phyloP scores from a whole-genome alignment of 139 green algal genomes.

The Pleodorina starrii region DNA sequence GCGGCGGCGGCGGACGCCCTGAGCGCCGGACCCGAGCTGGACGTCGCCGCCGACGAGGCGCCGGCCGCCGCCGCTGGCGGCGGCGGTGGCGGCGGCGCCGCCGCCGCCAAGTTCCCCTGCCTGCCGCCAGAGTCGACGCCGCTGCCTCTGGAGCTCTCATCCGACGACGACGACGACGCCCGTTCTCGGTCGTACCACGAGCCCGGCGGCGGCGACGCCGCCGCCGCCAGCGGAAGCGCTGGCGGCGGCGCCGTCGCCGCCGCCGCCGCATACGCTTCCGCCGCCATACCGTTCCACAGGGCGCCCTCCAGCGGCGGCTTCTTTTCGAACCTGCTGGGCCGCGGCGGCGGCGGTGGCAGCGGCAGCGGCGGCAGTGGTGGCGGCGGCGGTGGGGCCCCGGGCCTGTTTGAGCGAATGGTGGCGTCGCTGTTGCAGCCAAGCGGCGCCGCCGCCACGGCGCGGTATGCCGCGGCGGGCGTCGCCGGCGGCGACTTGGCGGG shows the following conservation, averaged over 20 bases:
- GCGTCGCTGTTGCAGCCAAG: constrained; percentile 17
- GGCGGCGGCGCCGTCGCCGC: not conserved
- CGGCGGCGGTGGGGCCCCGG: constrained; percentile 2
- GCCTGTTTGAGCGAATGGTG: constrained; percentile 38
- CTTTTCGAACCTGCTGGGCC: not conserved
- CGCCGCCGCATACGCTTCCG: not conserved
- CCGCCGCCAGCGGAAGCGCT: not conserved
- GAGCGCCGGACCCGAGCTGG: not conserved
- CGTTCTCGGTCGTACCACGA: constrained; percentile 13
- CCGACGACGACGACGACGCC: constrained; percentile 22
- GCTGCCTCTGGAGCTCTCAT: constrained; percentile 18
- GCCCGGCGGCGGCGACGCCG: not conserved
- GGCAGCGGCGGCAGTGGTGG: not conserved
- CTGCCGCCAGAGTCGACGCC: not conserved
- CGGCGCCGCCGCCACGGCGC: constrained; percentile 11
- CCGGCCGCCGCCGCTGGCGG: no score
- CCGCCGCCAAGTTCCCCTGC: not conserved
- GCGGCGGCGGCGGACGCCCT: not conserved
- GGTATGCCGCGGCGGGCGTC: not conserved
- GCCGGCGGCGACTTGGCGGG: not conserved
- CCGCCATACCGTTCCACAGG: constrained; percentile 41
- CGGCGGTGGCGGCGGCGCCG: not conserved
- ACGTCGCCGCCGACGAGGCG: not conserved
- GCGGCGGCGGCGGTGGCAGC: not conserved
- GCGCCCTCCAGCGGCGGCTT: constrained; percentile 3